Conservation (phyloP, 2,329 filamentous ascomycete genomes). For the Paramyrothecium sp. region DNA sequence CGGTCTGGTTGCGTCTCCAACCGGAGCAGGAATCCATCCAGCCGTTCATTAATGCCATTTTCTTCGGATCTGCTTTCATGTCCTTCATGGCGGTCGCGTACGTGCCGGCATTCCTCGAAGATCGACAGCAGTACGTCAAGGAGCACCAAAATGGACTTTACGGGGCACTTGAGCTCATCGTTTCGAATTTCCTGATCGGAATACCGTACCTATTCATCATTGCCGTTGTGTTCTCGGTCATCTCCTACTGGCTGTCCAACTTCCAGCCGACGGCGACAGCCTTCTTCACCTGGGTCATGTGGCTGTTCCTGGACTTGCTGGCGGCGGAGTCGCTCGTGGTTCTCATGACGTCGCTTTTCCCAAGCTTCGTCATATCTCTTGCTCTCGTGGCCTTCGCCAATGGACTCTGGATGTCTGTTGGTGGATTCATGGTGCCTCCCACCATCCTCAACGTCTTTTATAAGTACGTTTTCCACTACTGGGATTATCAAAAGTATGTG, state of each 20-base stretch:
- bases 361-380: constrained; percentile 76
- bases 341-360: constrained; percentile 68
- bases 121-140: constrained; percentile 35
- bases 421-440: constrained; percentile 76
- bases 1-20: constrained; percentile 75
- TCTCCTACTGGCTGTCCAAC: constrained; percentile 79
- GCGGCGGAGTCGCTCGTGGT: constrained; percentile 83
- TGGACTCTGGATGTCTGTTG: constrained; percentile 85
- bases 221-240: constrained; percentile 68
- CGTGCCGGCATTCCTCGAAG: constrained; percentile 77
- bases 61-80: constrained; percentile 74
- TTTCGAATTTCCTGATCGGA: constrained; percentile 81
- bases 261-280: constrained; percentile 63
- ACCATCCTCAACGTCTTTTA: constrained; percentile 77
- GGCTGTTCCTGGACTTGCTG: constrained; percentile 81
- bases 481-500: constrained; percentile 83
- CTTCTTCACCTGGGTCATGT: constrained; percentile 79
- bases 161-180: constrained; percentile 67
- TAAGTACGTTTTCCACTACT: constrained; percentile 85
- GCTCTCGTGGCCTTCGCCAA: constrained; percentile 83
- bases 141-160: constrained; percentile 82
- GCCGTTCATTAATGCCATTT: constrained; percentile 79
- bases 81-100: constrained; percentile 84
- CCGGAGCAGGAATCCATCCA: constrained; percentile 72
- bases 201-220: constrained; percentile 81